phyloP scores from a whole-genome alignment of 371 early-diverging fungal species.

The Vairimorpha apis region DNA sequence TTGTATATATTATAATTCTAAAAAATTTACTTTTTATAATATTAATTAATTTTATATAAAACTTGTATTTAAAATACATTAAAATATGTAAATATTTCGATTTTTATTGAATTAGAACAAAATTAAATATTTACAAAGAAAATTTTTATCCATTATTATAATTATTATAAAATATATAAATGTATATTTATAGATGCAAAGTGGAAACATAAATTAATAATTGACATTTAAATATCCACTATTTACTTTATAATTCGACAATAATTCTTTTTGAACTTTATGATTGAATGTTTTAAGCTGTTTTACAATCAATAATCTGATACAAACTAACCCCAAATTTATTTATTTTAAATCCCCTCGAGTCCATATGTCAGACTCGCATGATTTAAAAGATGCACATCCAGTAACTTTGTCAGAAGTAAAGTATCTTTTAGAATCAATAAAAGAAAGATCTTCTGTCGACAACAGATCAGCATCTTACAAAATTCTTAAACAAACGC shows the following conservation, averaged over 20 bases:
- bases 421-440: conserved; percentile 26
- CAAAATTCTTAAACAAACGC: conserved; percentile 38
- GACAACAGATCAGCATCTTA: conserved; percentile 39
- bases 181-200: no score
- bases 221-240: background rate
- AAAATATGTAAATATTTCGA: no score
- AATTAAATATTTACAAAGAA: no score
- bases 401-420: conserved; percentile 45
- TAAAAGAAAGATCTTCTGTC: conserved; percentile 32
- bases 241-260: background rate
- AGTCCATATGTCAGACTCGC: background rate
- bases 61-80: no score
- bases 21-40: no score
- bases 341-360: background rate
- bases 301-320: background rate
- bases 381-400: conserved; percentile 30
- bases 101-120: no score
- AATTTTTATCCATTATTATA: no score
- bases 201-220: background rate
- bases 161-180: no score
- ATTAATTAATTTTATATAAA: no score
- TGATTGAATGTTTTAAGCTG: background rate
- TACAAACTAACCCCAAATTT: background rate
- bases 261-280: background rate
- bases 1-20: no score